A percentile compares a stretch with the other conserved stretches of the same genome.
These are phyloP conservation scores for Immersiporthe knoxdaviesiana DNA, from an alignment of 2,329 filamentous ascomycete species.

Conservation along the genomic window DNA sequence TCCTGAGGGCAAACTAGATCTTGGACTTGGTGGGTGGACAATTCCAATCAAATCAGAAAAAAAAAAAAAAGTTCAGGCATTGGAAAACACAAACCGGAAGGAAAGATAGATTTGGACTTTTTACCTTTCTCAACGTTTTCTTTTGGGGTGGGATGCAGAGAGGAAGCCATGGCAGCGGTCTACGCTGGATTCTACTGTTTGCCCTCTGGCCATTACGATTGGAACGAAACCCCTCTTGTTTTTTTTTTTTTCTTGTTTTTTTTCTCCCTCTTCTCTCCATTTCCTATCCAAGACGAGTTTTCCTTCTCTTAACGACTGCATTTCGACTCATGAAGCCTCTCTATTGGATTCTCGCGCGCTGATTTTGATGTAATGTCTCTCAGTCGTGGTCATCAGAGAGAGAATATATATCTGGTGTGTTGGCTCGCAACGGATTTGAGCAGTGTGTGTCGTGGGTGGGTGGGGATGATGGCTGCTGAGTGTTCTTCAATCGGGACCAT, in stretches of 20 bases:
- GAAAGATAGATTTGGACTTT: slow-evolving; percentile 13
- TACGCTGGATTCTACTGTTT: not conserved
- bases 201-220: not conserved
- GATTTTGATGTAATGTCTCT: not conserved
- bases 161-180: not conserved
- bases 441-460: not conserved
- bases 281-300: not conserved
- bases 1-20: slow-evolving; percentile 2
- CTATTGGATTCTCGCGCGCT: slow-evolving; percentile 1
- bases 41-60: not conserved
- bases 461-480: not conserved
- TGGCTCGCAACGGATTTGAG: not conserved
- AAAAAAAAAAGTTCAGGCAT: not conserved
- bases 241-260: not conserved
- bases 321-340: not conserved
- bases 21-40: slow-evolving; percentile 1
- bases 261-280: not conserved
- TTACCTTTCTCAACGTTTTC: slow-evolving; percentile 1
- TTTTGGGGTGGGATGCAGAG: not conserved
- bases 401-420: not conserved
- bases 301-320: not conserved
- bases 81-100: slow-evolving; percentile 5
- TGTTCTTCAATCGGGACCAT: not conserved
- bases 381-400: not conserved
- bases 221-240: not conserved